Evolutionary conservation across 1,139 yeast genomes (phyloP), one percentile per base, ranked within the genome.

Genomic region (Hyphopichia burtonii): DNA sequence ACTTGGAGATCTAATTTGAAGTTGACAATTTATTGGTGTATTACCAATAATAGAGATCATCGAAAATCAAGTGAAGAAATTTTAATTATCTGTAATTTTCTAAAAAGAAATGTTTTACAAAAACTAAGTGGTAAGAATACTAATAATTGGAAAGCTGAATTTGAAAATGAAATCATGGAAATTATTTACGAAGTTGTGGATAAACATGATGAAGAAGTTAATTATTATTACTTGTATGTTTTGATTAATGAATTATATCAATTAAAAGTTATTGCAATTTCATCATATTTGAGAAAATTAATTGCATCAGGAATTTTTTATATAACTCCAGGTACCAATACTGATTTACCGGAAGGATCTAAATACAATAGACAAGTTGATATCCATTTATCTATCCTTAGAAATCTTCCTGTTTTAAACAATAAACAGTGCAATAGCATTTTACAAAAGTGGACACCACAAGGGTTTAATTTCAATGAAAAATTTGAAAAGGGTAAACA

Each of bases 241-340:
- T 62, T 86, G 38, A 67, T 84, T 17, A 74, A 80, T 47, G 86
- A 81, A 53, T 59, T 85, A 9, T 71, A 75, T 39, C 74, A 70
- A 32, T 59, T 76, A 38, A 74, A 76, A 37, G 59, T 83, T 20
- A 71, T 83, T 27, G 66, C 79, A 1, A 76, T 85, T 2, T 82
- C 91, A 0, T 76, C 87, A 0, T 90, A 89, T 53, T 68, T 89
- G 44, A 68, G 96, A 53, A 80, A 84, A 49, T 65, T 89, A 31
- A 89, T 90, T 40, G 89, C 96, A 4, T 83, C 94, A 1, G 97
- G 96, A 4, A 71, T 87, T 0, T 76, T 89, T 40, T 88, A 85
- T 57, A 57, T 76, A 7, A 63, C 71, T 4, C 64, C 64, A 1
- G 62, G 56, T 3, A 43, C 50, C 10, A 51, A 46, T 15, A 45